A percentile compares a stretch with the other conserved stretches of the same genome.
Conservation (phyloP, 2,329 filamentous ascomycete genomes). For the Pestalotiopsis sp. region DNA sequence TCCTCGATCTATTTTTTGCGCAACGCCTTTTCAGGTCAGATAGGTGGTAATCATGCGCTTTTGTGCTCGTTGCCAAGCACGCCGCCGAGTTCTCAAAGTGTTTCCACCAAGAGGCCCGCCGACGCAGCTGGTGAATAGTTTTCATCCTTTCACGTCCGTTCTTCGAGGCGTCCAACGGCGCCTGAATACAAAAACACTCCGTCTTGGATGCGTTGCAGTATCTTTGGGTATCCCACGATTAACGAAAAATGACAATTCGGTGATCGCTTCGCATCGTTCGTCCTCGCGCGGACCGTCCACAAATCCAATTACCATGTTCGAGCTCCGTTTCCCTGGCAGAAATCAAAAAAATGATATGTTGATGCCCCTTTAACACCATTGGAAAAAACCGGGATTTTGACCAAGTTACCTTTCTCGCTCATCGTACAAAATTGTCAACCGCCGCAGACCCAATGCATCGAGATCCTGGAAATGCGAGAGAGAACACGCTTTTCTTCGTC, state of each 20-base stretch:
- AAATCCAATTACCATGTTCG: not conserved
- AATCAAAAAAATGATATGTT: not conserved
- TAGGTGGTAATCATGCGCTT: slow-evolving; percentile 22
- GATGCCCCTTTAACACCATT: slow-evolving; percentile 28
- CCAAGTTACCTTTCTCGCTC: slow-evolving; percentile 17
- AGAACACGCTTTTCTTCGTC: slow-evolving; percentile 41
- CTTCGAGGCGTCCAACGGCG: slow-evolving; percentile 1
- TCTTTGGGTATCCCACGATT: slow-evolving; percentile 1
- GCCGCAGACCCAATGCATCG: slow-evolving; percentile 32
- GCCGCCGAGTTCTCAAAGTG: not conserved
- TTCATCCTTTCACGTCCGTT: not conserved
- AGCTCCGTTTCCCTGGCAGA: not conserved
- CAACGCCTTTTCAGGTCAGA: slow-evolving; percentile 34
- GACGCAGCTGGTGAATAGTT: slow-evolving; percentile 7
- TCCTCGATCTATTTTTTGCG: slow-evolving; percentile 25
- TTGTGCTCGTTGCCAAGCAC: slow-evolving; percentile 15
- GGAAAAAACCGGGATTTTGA: slow-evolving; percentile 17
- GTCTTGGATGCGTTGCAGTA: slow-evolving; percentile 7
- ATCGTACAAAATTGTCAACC: slow-evolving; percentile 33
- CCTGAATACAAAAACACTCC: slow-evolving; percentile 7
- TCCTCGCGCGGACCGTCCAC: not conserved
- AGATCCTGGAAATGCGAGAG: slow-evolving; percentile 41
- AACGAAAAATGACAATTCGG: not conserved
- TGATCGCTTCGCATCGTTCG: slow-evolving; percentile 2
- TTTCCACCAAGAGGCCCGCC: slow-evolving; percentile 1